Evolutionary conservation across 257 asterid genomes (phyloP).

Genomic region (Thymus mandschuricus): DNA sequence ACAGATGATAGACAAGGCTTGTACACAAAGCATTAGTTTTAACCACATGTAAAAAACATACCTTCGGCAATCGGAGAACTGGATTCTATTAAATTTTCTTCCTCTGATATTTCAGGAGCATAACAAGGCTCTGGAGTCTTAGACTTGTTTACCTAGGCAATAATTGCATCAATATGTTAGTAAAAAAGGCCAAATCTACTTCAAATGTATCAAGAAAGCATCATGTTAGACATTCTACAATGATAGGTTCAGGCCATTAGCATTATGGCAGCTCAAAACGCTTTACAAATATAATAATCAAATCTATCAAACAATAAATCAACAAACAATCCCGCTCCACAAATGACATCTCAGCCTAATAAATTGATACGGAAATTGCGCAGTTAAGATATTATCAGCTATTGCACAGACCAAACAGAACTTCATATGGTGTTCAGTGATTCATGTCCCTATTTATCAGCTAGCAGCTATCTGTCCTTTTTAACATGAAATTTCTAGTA

Average conservation of each 20-base stretch:
- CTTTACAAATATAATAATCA: too few relatives aligned
- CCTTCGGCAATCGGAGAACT: constrained; percentile 52
- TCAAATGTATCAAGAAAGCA: neutral
- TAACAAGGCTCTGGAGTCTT: constrained; percentile 50
- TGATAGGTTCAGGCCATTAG: neutral
- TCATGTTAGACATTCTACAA: constrained; percentile 5
- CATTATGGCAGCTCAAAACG: neutral
- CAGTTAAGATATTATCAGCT: too few relatives aligned
- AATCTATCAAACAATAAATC: too few relatives aligned
- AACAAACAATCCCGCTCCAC: too few relatives aligned
- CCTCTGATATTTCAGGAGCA: constrained; percentile 44
- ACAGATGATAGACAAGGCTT: neutral
- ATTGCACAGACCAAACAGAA: too few relatives aligned
- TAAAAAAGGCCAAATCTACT: neutral
- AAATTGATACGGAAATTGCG: too few relatives aligned
- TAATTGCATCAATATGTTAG: constrained; percentile 18
- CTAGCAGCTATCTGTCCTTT: too few relatives aligned
- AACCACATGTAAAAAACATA: constrained; percentile 26
- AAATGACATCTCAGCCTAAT: too few relatives aligned
- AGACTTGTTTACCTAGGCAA: constrained; percentile 61
- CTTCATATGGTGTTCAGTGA: too few relatives aligned
- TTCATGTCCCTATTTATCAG: too few relatives aligned
- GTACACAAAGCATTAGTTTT: neutral
- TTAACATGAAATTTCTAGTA: too few relatives aligned
- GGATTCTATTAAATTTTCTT: constrained; percentile 38